phyloP scores from a whole-genome alignment of 805 yeast species.

The Candida succiphila region DNA sequence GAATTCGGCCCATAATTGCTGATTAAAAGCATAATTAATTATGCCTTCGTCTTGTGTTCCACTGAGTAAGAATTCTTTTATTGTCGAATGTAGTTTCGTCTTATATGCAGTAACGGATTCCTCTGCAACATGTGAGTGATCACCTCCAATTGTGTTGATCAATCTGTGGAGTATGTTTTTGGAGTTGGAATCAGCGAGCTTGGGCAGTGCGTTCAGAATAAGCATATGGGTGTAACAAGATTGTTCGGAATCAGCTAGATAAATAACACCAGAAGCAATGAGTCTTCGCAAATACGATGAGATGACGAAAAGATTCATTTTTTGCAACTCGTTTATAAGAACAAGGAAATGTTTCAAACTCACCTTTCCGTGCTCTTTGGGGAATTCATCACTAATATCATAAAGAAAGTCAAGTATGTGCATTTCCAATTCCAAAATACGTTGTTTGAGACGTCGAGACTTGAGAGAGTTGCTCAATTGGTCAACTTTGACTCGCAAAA shows the following conservation, averaged over 20 bases:
- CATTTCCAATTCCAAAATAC: slow-evolving; percentile 20
- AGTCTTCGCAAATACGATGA: slow-evolving; percentile 68
- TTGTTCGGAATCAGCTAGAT: slow-evolving; percentile 38
- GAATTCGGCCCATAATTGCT: background rate
- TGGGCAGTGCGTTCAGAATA: slow-evolving; percentile 50
- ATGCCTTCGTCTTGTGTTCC: background rate
- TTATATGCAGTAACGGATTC: background rate
- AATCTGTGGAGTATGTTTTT: slow-evolving; percentile 20
- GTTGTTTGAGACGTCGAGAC: slow-evolving; percentile 13
- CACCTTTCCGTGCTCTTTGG: slow-evolving; percentile 10
- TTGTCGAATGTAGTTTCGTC: slow-evolving; percentile 3
- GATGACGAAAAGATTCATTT: slow-evolving; percentile 38
- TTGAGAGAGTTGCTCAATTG: slow-evolving; percentile 5
- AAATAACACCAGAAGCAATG: slow-evolving; percentile 80
- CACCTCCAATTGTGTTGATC: slow-evolving; percentile 14
- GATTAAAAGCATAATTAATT: no score
- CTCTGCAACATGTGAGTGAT: slow-evolving; percentile 4
- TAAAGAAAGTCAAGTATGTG: slow-evolving; percentile 23
- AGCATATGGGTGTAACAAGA: slow-evolving; percentile 45
- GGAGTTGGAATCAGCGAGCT: slow-evolving; percentile 30
- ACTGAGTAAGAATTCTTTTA: background rate
- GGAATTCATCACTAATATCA: slow-evolving; percentile 18
- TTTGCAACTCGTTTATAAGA: slow-evolving; percentile 41
- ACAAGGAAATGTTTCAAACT: slow-evolving; percentile 25
- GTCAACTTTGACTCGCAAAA: slow-evolving; percentile 14